Evolutionary conservation across 768 basidiomycete species (phyloP).

Genomic region (Psilocybe sp.): DNA sequence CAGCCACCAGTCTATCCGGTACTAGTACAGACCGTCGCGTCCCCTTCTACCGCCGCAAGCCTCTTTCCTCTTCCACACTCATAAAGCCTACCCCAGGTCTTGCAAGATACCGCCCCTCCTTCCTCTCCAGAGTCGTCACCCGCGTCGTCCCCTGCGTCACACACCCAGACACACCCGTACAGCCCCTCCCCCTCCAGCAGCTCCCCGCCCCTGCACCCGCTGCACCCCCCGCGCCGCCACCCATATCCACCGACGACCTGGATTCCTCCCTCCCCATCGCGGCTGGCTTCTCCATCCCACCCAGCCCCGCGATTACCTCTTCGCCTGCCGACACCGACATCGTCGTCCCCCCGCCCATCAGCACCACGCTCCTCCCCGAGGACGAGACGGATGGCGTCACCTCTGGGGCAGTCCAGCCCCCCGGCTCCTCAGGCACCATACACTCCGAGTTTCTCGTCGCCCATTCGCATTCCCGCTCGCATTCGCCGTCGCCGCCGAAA

Average conservation of each 20-base stretch:
- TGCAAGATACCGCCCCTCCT: constrained; percentile 40
- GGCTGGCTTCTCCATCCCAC: constrained; percentile 25
- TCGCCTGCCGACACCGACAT: constrained; percentile 28
- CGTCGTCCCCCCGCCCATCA: constrained; percentile 38
- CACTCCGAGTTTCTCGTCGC: constrained; percentile 17
- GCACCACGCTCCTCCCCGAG: constrained; percentile 32
- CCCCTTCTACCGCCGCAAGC: constrained; percentile 45
- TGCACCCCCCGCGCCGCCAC: constrained; percentile 8
- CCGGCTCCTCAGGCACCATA: constrained; percentile 73
- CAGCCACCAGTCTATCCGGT: constrained; percentile 30
- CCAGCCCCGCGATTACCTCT: constrained; percentile 24
- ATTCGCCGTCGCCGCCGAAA: no score
- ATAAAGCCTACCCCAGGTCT: constrained; percentile 22
- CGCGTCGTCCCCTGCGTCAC: constrained; percentile 69
- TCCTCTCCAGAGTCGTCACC: constrained; percentile 62
- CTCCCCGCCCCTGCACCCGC: constrained; percentile 18
- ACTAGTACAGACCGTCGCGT: constrained; percentile 35
- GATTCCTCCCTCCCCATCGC: constrained; percentile 22
- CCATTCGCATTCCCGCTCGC: constrained; percentile 32
- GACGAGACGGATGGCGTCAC: constrained; percentile 84
- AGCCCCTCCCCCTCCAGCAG: constrained; percentile 21
- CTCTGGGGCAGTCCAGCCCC: constrained; percentile 88
- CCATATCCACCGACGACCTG: constrained; percentile 11
- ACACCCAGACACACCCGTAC: constrained; percentile 38
- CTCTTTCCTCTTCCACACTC: constrained; percentile 32